These are phyloP conservation scores for Phytophthora sp. DNA, from an alignment of 352 stramenopile species.

Conservation along the genomic window DNA sequence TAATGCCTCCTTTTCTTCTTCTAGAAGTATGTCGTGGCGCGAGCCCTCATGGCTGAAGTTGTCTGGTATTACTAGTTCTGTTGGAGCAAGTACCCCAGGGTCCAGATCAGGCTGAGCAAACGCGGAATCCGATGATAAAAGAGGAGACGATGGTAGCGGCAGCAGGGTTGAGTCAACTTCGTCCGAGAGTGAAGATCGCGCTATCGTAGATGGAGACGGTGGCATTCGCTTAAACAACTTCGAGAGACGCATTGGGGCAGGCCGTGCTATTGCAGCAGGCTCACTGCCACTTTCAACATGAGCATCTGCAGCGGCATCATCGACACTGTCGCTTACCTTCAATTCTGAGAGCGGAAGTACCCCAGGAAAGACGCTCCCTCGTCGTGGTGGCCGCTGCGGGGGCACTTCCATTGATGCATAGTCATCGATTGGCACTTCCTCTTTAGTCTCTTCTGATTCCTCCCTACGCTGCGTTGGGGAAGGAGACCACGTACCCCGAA, in stretches of 20 bases:
- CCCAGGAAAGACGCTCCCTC: background rate
- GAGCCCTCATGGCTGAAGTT: background rate
- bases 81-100: constrained; percentile 1
- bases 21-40: constrained; percentile 1
- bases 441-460: background rate
- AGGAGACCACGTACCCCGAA: constrained; percentile 5
- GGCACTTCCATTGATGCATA: background rate
- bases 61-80: background rate
- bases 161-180: background rate
- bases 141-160: background rate
- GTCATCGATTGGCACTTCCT: background rate
- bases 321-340: background rate
- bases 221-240: constrained; percentile 24
- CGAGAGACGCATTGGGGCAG: constrained; percentile 9
- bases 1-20: background rate
- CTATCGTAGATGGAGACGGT: background rate
- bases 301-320: background rate
- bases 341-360: background rate
- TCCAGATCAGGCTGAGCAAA: background rate
- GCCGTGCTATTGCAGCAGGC: background rate
- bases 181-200: background rate
- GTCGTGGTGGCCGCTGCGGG: background rate
- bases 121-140: background rate
- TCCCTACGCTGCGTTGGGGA: background rate
- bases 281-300: background rate